A percentile compares a stretch with the other conserved stretches of the same genome.
These are phyloP conservation scores for Porphyrellus sp. DNA, from an alignment of 1,284 basidiomycete genomes.

Conservation along the genomic window DNA sequence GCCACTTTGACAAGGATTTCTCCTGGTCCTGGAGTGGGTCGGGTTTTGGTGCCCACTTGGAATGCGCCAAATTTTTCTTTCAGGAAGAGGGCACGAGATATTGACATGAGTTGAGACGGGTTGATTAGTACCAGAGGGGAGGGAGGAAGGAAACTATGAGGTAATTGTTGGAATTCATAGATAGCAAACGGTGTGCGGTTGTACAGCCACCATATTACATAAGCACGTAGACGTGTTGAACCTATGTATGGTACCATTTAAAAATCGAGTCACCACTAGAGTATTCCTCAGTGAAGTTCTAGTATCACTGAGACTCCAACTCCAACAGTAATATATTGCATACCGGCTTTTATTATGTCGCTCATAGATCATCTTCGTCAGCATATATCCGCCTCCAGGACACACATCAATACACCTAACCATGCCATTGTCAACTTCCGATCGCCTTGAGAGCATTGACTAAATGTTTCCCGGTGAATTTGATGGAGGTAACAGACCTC, in stretches of 20 bases:
- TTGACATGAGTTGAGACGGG: slow-evolving; percentile 9
- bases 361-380: neutral
- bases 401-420: slow-evolving; percentile 1
- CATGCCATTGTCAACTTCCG: neutral
- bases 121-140: neutral
- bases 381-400: neutral
- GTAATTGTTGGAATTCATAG: no score
- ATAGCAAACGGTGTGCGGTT: no score
- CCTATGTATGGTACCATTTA: no score
- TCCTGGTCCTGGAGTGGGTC: slow-evolving; percentile 20
- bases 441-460: neutral
- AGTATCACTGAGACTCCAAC: no score
- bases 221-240: no score
- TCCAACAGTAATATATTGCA: neutral
- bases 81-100: slow-evolving; percentile 22
- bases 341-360: neutral
- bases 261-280: no score
- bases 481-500: neutral
- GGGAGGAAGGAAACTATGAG: no score
- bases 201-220: no score
- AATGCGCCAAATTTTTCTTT: slow-evolving; percentile 26
- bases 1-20: slow-evolving; percentile 30
- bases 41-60: slow-evolving; percentile 11
- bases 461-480: neutral
- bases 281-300: no score